These are phyloP conservation scores for Conticribra guillardii DNA, from an alignment of 108 stramenopile species.

Conservation along the genomic window DNA sequence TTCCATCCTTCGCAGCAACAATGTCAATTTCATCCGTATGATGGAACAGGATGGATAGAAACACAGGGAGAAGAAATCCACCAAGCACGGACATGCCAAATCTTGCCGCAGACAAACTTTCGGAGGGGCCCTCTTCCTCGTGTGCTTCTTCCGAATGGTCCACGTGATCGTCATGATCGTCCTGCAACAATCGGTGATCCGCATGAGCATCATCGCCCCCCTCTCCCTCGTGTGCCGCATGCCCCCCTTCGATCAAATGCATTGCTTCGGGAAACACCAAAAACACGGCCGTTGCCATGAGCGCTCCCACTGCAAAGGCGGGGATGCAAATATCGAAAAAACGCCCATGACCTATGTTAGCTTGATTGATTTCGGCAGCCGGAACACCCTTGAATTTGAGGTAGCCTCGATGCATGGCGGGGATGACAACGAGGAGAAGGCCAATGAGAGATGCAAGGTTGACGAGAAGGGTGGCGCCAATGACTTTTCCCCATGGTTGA, in stretches of 20 bases:
- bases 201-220: conserved; percentile 24
- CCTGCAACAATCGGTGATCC: conserved; percentile 38
- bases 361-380: not conserved
- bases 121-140: no score
- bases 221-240: conserved; percentile 26
- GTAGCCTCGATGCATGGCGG: conserved; percentile 18
- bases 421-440: conserved; percentile 27
- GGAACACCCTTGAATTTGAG: conserved; percentile 4
- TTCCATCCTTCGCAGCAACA: not conserved
- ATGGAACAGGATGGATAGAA: conserved; percentile 59
- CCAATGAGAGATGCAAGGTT: conserved; percentile 40
- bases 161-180: conserved; percentile 47
- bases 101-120: conserved; percentile 54
- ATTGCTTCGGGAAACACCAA: conserved; percentile 42
- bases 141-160: no score
- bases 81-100: conserved; percentile 72
- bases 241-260: conserved; percentile 38
- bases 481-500: conserved; percentile 36
- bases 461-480: conserved; percentile 47
- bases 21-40: not conserved
- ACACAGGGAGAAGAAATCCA: conserved; percentile 71
- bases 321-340: conserved; percentile 35
- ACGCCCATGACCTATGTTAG: not conserved
- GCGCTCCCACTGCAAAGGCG: conserved; percentile 41
- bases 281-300: conserved; percentile 43